phyloP scores from a whole-genome alignment of 768 basidiomycete species.

The Rhizopogon rudus region DNA sequence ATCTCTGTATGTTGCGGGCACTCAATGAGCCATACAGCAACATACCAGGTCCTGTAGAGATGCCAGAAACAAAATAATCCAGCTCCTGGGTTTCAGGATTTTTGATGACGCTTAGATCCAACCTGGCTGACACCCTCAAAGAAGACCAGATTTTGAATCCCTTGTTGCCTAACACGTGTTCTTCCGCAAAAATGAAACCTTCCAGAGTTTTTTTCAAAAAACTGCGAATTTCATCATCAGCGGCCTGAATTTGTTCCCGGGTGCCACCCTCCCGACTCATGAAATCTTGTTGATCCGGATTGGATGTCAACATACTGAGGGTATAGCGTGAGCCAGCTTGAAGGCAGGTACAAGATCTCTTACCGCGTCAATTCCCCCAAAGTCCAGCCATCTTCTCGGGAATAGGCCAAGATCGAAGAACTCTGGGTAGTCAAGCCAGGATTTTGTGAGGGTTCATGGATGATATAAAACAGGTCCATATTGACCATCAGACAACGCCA shows the following conservation, averaged over 20 bases:
- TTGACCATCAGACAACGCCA: neutral
- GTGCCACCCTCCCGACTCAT: neutral
- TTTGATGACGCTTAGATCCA: neutral
- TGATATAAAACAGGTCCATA: neutral
- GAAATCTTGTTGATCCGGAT: neutral
- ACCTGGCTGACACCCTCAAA: neutral
- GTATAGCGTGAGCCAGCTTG: too few relatives aligned
- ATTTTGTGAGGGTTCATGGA: neutral
- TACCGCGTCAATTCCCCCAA: neutral
- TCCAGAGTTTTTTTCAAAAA: neutral
- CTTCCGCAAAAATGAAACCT: neutral
- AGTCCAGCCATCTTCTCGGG: neutral
- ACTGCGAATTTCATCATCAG: neutral
- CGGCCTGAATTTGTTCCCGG: neutral
- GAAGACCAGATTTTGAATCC: neutral
- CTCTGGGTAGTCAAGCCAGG: neutral
- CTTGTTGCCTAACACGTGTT: accelerated
- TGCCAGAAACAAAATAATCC: neutral
- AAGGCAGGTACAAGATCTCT: neutral
- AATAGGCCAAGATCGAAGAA: neutral
- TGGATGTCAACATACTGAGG: neutral
- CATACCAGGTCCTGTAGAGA: neutral
- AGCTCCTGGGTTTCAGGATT: neutral
- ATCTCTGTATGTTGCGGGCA: neutral
- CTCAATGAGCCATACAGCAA: neutral